phyloP scores from a whole-genome alignment of 495 filamentous ascomycete species.

The Daldinia bambusicola region DNA sequence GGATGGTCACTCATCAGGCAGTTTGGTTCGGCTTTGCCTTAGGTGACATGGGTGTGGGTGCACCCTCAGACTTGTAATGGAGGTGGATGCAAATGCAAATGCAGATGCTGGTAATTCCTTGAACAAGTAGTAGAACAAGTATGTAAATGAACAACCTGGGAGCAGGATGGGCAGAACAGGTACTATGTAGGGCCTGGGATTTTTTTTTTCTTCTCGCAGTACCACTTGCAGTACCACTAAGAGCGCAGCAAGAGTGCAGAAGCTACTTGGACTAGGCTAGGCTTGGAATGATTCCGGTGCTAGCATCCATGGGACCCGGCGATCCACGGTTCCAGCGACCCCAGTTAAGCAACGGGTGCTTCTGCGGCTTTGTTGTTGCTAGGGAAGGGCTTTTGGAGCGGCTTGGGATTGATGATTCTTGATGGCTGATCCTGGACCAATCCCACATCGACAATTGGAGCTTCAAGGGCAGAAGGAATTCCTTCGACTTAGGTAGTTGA shows the following conservation, averaged over 20 bases:
- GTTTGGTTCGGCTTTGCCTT: slow-evolving; percentile 46
- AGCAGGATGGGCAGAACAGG: not conserved
- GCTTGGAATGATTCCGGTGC: slow-evolving; percentile 43
- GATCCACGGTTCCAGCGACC: slow-evolving; percentile 40
- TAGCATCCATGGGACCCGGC: slow-evolving; percentile 40
- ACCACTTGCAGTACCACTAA: not conserved
- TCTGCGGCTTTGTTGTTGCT: slow-evolving; percentile 26
- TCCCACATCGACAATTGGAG: slow-evolving; percentile 42
- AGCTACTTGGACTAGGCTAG: slow-evolving; percentile 31
- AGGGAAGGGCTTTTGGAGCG: slow-evolving; percentile 22
- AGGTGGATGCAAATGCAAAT: slow-evolving; percentile 20
- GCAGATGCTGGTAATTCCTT: slow-evolving; percentile 43
- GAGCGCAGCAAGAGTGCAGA: not conserved
- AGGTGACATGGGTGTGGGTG: slow-evolving; percentile 44
- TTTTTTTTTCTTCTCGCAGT: not conserved
- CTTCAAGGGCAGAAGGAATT: slow-evolving; percentile 37
- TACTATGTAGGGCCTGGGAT: slow-evolving; percentile 11
- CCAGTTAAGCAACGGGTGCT: slow-evolving; percentile 30
- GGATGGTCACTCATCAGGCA: slow-evolving; percentile 44
- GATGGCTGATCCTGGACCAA: slow-evolving; percentile 39
- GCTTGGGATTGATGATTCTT: slow-evolving; percentile 38
- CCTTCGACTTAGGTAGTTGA: no score
- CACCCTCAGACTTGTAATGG: slow-evolving; percentile 42
- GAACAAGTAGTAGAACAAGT: slow-evolving; percentile 2
- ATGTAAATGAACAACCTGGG: no score